These are phyloP conservation scores for Trichoderma semiorbis DNA, from an alignment of 2,329 filamentous ascomycete species.

Conservation along the genomic window DNA sequence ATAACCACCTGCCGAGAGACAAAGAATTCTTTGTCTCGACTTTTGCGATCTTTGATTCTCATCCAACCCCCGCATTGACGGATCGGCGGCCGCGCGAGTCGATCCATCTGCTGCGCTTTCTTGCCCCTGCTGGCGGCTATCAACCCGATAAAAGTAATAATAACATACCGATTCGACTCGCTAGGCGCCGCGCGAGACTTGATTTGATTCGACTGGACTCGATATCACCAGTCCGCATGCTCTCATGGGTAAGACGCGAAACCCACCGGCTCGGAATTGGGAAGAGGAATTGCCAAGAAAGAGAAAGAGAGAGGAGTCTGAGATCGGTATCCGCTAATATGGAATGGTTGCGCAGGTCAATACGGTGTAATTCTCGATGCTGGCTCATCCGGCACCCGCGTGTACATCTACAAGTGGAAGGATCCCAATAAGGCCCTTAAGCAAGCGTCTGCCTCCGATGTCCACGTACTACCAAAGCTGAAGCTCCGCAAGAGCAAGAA, in stretches of 20 bases:
- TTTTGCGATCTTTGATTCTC: neutral
- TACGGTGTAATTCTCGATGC: conserved; percentile 97
- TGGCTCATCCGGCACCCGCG: conserved; percentile 91
- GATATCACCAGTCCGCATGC: neutral
- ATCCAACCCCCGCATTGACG: neutral
- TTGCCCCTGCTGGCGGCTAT: neutral
- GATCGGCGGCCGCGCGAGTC: neutral
- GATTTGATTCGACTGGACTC: neutral
- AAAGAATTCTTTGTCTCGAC: neutral
- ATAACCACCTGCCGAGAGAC: neutral
- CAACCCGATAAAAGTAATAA: neutral
- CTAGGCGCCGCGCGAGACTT: neutral
- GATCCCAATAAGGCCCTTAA: conserved; percentile 63
- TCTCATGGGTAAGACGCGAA: conserved; percentile 4
- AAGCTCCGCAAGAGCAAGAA: conserved; percentile 89
- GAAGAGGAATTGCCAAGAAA: neutral
- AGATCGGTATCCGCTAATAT: neutral
- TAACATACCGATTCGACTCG: neutral
- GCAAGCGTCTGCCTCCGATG: conserved; percentile 41
- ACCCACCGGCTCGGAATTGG: neutral
- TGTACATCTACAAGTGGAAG: conserved; percentile 93
- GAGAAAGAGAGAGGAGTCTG: neutral
- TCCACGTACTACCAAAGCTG: conserved; percentile 72
- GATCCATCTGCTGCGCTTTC: neutral
- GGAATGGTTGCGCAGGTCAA: conserved; percentile 43